These are phyloP conservation scores for Bryoglossum gracile DNA, from an alignment of 495 filamentous ascomycete species.

Conservation along the genomic window DNA sequence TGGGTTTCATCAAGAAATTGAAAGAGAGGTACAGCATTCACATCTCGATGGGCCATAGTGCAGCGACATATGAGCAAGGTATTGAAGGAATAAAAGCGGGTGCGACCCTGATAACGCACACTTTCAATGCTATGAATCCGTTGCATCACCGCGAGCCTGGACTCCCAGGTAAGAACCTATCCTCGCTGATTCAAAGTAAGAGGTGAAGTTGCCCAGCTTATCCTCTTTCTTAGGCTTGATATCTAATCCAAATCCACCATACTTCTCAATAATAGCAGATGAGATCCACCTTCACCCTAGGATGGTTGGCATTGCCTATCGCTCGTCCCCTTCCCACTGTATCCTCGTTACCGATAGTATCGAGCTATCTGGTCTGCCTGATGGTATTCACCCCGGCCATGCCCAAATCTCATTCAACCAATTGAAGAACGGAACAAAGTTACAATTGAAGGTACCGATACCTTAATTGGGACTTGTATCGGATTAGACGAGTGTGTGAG, in stretches of 20 bases:
- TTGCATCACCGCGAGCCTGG: constrained; percentile 61
- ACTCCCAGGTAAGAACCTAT: constrained; percentile 47
- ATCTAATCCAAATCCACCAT: constrained; percentile 37
- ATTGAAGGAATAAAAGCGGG: constrained; percentile 44
- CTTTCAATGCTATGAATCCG: constrained; percentile 65
- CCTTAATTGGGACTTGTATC: constrained; percentile 38
- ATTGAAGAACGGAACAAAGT: constrained; percentile 33
- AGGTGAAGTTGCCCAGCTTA: not conserved
- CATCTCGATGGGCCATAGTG: constrained; percentile 55
- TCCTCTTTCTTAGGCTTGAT: constrained; percentile 14
- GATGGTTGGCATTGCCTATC: constrained; percentile 52
- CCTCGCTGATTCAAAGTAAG: not conserved
- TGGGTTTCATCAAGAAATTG: constrained; percentile 41
- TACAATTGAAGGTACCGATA: constrained; percentile 36
- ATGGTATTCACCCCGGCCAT: constrained; percentile 46
- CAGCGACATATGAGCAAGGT: constrained; percentile 54
- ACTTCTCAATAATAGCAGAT: constrained; percentile 55
- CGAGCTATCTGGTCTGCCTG: constrained; percentile 43
- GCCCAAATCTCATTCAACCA: constrained; percentile 37
- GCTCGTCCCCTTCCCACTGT: constrained; percentile 44
- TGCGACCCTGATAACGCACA: constrained; percentile 57
- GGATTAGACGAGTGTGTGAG: constrained; percentile 36
- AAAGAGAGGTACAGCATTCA: constrained; percentile 37
- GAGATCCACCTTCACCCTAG: constrained; percentile 57
- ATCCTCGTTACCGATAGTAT: constrained; percentile 58